Conservation (phyloP, 1,284 basidiomycete species). For the Ceratobasidium sp. region DNA sequence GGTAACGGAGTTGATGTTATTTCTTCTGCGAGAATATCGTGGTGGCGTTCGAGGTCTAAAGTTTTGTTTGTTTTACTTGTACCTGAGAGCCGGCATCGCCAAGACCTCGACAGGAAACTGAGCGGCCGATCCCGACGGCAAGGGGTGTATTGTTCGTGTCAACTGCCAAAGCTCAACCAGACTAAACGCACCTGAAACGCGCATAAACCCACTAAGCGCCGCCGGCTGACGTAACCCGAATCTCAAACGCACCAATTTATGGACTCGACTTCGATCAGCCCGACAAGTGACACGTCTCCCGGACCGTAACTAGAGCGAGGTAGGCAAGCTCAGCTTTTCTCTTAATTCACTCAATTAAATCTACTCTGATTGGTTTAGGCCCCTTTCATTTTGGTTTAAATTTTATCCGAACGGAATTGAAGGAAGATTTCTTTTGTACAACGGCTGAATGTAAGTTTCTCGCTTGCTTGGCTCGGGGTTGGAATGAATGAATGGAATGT, state of each 20-base stretch:
- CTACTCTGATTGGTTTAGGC: background rate
- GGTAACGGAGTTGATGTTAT: too few species aligned
- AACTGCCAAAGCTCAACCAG: too few species aligned
- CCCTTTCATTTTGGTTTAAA: background rate
- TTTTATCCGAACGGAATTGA: background rate
- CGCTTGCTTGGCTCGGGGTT: too few species aligned
- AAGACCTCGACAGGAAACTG: too few species aligned
- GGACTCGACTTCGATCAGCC: slow-evolving; percentile 9
- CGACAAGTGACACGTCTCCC: slow-evolving; percentile 11
- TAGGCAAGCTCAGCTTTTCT: background rate
- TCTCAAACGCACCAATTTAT: background rate
- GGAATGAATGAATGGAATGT: too few species aligned
- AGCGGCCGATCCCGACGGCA: background rate
- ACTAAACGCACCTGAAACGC: background rate
- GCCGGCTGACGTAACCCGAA: background rate
- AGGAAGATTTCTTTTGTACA: background rate
- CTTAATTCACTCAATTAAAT: too few species aligned
- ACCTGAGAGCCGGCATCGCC: too few species aligned
- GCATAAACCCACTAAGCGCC: slow-evolving; percentile 4
- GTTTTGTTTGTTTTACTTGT: too few species aligned
- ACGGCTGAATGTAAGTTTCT: background rate
- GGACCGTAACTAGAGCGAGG: background rate
- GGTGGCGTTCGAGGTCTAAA: too few species aligned
- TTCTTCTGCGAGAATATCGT: too few species aligned
- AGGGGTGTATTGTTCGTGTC: too few species aligned